These are phyloP conservation scores for Cercospora sp. DNA, from an alignment of 2,329 filamentous ascomycete genomes.

Conservation along the genomic window DNA sequence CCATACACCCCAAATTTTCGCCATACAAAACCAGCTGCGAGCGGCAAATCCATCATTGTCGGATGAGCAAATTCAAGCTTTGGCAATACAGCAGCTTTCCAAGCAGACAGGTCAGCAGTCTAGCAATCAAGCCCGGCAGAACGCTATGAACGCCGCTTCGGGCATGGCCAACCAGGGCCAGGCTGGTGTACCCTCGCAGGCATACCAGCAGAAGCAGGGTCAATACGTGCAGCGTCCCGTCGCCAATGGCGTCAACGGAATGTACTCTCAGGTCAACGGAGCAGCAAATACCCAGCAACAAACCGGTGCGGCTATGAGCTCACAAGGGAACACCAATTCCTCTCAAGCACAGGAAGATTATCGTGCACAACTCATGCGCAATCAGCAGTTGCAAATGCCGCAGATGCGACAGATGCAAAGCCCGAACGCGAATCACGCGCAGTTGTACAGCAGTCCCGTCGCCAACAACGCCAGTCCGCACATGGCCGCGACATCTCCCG, in stretches of 20 bases:
- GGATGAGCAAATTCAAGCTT: conserved; percentile 55
- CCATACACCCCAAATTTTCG: conserved; percentile 56
- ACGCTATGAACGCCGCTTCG: conserved; percentile 42
- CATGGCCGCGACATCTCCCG: conserved; percentile 31
- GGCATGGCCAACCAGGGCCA: conserved; percentile 32
- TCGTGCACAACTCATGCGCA: conserved; percentile 38
- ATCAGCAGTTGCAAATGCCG: conserved; percentile 35
- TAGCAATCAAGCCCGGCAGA: conserved; percentile 38
- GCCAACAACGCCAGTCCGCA: conserved; percentile 35
- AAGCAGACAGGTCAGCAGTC: conserved; percentile 25
- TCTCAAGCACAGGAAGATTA: conserved; percentile 26
- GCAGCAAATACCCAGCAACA: conserved; percentile 18
- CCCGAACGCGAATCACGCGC: conserved; percentile 29
- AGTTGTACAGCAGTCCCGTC: conserved; percentile 33
- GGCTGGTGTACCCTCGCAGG: conserved; percentile 24
- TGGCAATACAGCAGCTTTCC: conserved; percentile 53
- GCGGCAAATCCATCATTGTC: conserved; percentile 53
- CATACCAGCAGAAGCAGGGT: conserved; percentile 30
- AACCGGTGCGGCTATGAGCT: conserved; percentile 21
- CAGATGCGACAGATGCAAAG: conserved; percentile 33
- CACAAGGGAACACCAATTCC: conserved; percentile 22
- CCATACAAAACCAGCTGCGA: conserved; percentile 55
- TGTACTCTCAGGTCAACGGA: conserved; percentile 18
- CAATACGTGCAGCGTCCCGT: conserved; percentile 27
- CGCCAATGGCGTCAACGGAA: conserved; percentile 12